A percentile compares a stretch with the other conserved stretches of the same genome.
phyloP scores from a whole-genome alignment of 1,284 basidiomycete species.

The Coniferiporia sulphurascens region DNA sequence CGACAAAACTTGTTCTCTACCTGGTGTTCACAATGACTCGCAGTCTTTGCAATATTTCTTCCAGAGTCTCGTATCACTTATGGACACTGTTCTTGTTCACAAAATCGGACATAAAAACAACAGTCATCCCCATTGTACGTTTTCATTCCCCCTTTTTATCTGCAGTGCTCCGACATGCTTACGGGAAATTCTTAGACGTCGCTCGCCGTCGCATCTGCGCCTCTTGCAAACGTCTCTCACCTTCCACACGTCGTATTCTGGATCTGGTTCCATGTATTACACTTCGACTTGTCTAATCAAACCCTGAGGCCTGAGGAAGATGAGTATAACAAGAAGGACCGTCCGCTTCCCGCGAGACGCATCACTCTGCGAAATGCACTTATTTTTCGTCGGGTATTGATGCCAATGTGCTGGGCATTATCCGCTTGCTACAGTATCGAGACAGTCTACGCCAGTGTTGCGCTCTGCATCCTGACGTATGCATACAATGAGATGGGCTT shows the following conservation, averaged over 20 bases:
- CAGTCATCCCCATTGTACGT: constrained; percentile 35
- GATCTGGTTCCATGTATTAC: constrained; percentile 40
- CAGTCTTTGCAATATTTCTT: not conserved
- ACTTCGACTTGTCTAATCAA: constrained; percentile 42
- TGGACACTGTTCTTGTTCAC: constrained; percentile 38
- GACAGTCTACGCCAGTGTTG: constrained; percentile 23
- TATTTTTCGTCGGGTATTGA: constrained; percentile 32
- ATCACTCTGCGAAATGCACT: constrained; percentile 29
- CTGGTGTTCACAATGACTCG: not conserved
- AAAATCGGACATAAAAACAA: constrained; percentile 37
- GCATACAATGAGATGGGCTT: constrained; percentile 28
- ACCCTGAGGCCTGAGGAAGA: constrained; percentile 37
- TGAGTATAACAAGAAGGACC: constrained; percentile 37
- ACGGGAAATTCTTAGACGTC: constrained; percentile 27
- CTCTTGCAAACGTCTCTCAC: constrained; percentile 18
- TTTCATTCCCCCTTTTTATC: not conserved
- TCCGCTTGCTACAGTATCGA: constrained; percentile 25
- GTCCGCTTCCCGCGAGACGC: constrained; percentile 42
- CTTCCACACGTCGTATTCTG: constrained; percentile 32
- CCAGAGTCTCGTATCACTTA: constrained; percentile 21
- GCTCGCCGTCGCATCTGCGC: constrained; percentile 33
- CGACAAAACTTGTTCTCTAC: too few relatives aligned
- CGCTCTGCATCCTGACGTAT: constrained; percentile 21
- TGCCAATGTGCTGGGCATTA: constrained; percentile 25
- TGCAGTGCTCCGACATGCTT: not conserved